These are phyloP conservation scores for Hypoxylon crocopeplum DNA, from an alignment of 495 filamentous ascomycete genomes.

Conservation along the genomic window DNA sequence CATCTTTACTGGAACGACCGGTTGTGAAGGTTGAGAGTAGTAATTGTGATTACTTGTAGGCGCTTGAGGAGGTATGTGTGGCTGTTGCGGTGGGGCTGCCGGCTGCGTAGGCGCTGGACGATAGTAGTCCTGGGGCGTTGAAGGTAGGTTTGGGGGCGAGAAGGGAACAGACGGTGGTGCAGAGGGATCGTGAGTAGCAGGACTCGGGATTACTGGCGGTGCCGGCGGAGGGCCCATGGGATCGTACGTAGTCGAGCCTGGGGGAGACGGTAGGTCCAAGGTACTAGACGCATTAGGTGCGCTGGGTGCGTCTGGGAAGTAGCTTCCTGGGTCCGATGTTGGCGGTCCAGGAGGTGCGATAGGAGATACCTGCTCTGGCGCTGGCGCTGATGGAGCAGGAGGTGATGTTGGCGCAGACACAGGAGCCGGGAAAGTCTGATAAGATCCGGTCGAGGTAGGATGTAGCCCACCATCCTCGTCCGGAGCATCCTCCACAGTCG, in stretches of 20 bases:
- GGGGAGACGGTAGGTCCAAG: slow-evolving; percentile 38
- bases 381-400: slow-evolving; percentile 39
- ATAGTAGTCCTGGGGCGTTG: slow-evolving; percentile 38
- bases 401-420: slow-evolving; percentile 51
- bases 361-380: slow-evolving; percentile 46
- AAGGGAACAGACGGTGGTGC: slow-evolving; percentile 18
- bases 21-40: slow-evolving; percentile 29
- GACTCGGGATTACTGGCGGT: slow-evolving; percentile 26
- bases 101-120: slow-evolving; percentile 22
- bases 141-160: slow-evolving; percentile 4
- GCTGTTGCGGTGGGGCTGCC: slow-evolving; percentile 21
- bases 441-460: slow-evolving; percentile 42
- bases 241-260: slow-evolving; percentile 10
- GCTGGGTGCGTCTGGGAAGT: slow-evolving; percentile 32
- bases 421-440: slow-evolving; percentile 45
- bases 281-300: slow-evolving; percentile 29
- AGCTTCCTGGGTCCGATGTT: slow-evolving; percentile 37
- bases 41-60: slow-evolving; percentile 19
- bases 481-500: slow-evolving; percentile 62
- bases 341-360: slow-evolving; percentile 42
- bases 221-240: slow-evolving; percentile 28
- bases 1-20: slow-evolving; percentile 4
- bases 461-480: slow-evolving; percentile 50
- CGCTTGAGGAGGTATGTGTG: slow-evolving; percentile 20
- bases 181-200: slow-evolving; percentile 39